Evolutionary conservation across 163 green algal genomes (phyloP), one percentile per base, ranked within the genome.

Genomic region (Prototheca cutis): DNA sequence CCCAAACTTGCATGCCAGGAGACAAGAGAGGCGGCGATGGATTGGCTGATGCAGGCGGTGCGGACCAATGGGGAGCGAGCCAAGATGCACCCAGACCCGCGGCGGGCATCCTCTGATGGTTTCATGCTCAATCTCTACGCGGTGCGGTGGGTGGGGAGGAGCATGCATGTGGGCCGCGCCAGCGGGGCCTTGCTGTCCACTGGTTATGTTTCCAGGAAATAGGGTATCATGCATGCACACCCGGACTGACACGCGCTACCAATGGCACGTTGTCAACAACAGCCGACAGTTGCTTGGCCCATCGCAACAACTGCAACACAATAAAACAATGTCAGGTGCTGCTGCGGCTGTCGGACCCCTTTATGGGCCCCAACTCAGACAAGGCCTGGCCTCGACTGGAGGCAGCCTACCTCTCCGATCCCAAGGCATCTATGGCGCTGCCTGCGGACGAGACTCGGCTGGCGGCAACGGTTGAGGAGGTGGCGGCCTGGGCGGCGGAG

Each of bases 91-190:
- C 71, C 84, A 17, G 65, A 87, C 65, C 21, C 27, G 1, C 29
- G 32, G 19, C 34, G 71, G 23, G 29, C 66, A 3, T 72, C 78
- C 18, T 79, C 75, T 5, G 68, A 96, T 56, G 84, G 87, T 40
- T 94, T 95, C 63, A 88, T 93, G 54, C 39, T 88, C 30, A 98
- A 95, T 74, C 65, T 97, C n/a, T n/a, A n/a, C n/a, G n/a, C n/a
- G n/a, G n/a, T n/a, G n/a, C n/a, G n/a, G n/a, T n/a, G n/a, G n/a
- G n/a, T n/a, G n/a, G n/a, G n/a, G n/a, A n/a, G n/a, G n/a, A n/a
- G n/a, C n/a, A n/a, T n/a, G n/a, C n/a, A n/a, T n/a, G n/a, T n/a
- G n/a, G n/a, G n/a, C n/a, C n/a, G n/a, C n/a, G n/a, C n/a, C n/a
- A n/a, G n/a, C n/a, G n/a, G n/a, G n/a, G n/a, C n/a, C n/a, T n/a